Percentiles rank a stretch among this genome's conserved stretches.
Evolutionary conservation across 352 stramenopile species (phyloP).

Genomic region (Pythium dissimile): DNA sequence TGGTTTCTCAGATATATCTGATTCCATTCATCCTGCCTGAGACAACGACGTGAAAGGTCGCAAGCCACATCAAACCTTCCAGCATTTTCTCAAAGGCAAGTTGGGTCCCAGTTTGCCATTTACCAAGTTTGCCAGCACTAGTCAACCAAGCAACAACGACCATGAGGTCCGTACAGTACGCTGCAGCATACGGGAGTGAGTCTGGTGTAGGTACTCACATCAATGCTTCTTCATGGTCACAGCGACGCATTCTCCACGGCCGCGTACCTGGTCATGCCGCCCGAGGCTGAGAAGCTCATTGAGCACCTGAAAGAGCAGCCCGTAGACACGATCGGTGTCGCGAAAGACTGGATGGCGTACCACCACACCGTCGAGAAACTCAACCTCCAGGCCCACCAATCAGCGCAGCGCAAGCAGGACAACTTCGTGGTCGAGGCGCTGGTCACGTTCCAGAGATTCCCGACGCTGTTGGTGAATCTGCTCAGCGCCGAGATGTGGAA

Average conservation of each 20-base stretch:
- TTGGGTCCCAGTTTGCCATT: background rate
- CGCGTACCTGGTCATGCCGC: conserved; percentile 67
- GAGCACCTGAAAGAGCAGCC: conserved; percentile 61
- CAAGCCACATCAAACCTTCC: conserved; percentile 17
- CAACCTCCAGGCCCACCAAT: conserved; percentile 93
- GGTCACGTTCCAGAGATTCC: conserved; percentile 91
- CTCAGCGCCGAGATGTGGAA: conserved; percentile 91
- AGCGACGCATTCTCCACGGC: conserved; percentile 11
- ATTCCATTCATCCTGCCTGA: background rate
- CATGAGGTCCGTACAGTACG: no score
- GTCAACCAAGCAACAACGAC: background rate
- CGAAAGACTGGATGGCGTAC: conserved; percentile 79
- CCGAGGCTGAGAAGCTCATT: conserved; percentile 84
- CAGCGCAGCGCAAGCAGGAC: conserved; percentile 85
- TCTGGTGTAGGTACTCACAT: background rate
- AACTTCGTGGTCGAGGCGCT: conserved; percentile 93
- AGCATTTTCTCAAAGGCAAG: background rate
- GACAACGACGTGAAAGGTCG: conserved; percentile 16
- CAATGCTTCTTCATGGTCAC: background rate
- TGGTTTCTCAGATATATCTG: no score
- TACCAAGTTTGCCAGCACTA: background rate
- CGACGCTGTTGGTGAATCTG: conserved; percentile 84
- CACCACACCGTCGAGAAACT: conserved; percentile 90
- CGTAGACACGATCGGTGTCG: conserved; percentile 55
- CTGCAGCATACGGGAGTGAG: background rate